Evolutionary conservation across 768 basidiomycete genomes (phyloP), one percentile per base, ranked within the genome.

Genomic region (Lactarius indigo): DNA sequence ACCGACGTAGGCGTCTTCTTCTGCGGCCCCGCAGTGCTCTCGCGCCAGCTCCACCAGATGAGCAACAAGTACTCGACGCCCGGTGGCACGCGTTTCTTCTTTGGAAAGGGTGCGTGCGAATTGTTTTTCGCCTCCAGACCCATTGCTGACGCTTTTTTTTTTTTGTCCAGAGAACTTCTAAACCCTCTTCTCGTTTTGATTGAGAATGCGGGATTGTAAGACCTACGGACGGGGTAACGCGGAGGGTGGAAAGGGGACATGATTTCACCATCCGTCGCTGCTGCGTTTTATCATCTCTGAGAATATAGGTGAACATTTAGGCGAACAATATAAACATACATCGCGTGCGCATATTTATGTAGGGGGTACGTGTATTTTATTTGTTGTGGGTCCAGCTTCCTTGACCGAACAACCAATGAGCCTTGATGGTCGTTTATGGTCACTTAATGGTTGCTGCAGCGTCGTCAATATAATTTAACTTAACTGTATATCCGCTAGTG

Each of bases 1-100:
- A 91, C 95, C 1, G 94, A 96, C 73, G 87, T 92, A 62, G 95
- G 94, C 60, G 94, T 96, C 75, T 92, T 94, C 81, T 96, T 93
- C 84, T 96, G 94, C 73, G 94, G 94, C 17, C 93, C 94, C 3
- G 69, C 87, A 0, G 84, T 81, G 12, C 77, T 95, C 52, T 91
- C 90, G 31, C 85, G 77, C 73, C 81, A 83, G 70, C 81, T 97
- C 23, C 92, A 95, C 74, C 75, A 81, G 62, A 88, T 88, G 86
- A 87, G 81, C 69, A 96, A 95, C 83, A 91, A 91, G 77, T 92
- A 91, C 77, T 94, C 93, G 20, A 81, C 82, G 44, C 85, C 90
- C 20, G 83, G 84, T 39, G 85, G 86, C n/a, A 90, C 91, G 1
- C 80, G 89, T 62, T 96, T 96, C 84, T 91, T 91, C 83, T 96